Evolutionary conservation across 2,329 filamentous ascomycete genomes (phyloP), one percentile per base, ranked within the genome.

Genomic region (Penicillium sp.): DNA sequence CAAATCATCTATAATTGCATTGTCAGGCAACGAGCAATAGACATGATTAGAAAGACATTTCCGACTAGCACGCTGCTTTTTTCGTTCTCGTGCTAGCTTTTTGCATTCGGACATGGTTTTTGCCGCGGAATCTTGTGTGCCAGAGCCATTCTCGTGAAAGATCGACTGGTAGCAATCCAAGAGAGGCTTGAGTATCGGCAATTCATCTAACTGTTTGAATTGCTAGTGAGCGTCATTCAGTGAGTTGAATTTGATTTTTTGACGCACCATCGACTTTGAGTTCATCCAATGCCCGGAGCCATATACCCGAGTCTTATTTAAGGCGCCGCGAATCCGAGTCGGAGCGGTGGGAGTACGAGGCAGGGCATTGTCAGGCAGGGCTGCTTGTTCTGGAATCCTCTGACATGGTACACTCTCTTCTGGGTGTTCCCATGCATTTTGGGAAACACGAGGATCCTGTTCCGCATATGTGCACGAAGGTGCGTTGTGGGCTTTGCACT

Each of bases 211-310:
- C 39, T 42, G 39, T 13, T 24, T 10, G 24, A 10, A 13, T 42
- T 12, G n/a, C n/a, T n/a, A 24, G 8, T 24, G 10, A 21, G 21
- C 9, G 21, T 17, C 24, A 15, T n/a, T 13, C 23, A 30, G n/a
- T 27, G 8, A 30, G n/a, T 6, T 18, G 24, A 13, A 7, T 9
- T 55, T 46, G 26, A 51, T 24, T 27, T 53, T 59, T 34, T 27
- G 23, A 17, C 47, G 12, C 52, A 64, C 63, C 56, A 62, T 45
- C 15, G 51, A 43, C 12, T 55, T 41, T 0, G 51, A 27, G 39
- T 47, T 59, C 58, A 64, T 65, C 65, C 65, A 66, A 46, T 67
- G 62, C 2, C 65, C 63, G 10, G 54, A 37, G 1, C 63, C 60
- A 29, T 56, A 64, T 7, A 68, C 46, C 18, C 65, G 51, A 2